Evolutionary conservation across 1,284 basidiomycete genomes (phyloP), one percentile per base, ranked within the genome.

Genomic region (Cutaneotrichosporon arboriforme): DNA sequence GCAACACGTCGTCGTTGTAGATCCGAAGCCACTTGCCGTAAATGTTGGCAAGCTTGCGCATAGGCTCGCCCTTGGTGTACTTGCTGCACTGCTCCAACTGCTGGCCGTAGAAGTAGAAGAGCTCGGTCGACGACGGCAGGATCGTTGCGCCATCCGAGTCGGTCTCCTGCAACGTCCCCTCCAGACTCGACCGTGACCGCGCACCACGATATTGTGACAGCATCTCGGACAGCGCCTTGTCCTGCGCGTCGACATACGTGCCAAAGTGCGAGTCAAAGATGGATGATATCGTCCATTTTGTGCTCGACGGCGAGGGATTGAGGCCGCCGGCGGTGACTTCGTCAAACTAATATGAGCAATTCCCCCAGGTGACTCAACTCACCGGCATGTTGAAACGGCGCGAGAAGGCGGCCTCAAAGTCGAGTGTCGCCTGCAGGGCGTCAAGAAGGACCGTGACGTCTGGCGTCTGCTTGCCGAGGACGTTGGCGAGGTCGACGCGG

Each of bases 51-150:
- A 97, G 73, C 61, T 91, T 88, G 69, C 84, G 86, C 61, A 94
- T 76, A 3, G 89, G 83, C 61, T 86, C 84, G 0, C 87, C 86
- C 3, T 83, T 86, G n/a, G 88, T 73, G 41, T 73, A 74, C 59
- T 87, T 89, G 1, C 89, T 86, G 68, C 93, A 97, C 69, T 92
- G 88, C 54, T 98, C 96, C 42, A 99, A 76, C 40, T 87, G 92
- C 69, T 97, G 91, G 0, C 87, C 89, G 70, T 98, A 98, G 73
- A 96, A 91, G 73, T 94, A 94, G 77, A 98, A 98, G 35, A 99
- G 77, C 67, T 98, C 93, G 1, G 93, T 97, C 1, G 91, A 96
- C 0, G 90, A 93, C 0, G 91, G 88, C 3, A 97, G 79, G 1
- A 98, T 88, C 1, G 82, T 80, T 3, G 83, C 80, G 0, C 82